A percentile compares a stretch with the other conserved stretches of the same genome.
These are phyloP conservation scores for Ophiostoma sp. DNA, from an alignment of 2,329 filamentous ascomycete genomes.

Conservation along the genomic window DNA sequence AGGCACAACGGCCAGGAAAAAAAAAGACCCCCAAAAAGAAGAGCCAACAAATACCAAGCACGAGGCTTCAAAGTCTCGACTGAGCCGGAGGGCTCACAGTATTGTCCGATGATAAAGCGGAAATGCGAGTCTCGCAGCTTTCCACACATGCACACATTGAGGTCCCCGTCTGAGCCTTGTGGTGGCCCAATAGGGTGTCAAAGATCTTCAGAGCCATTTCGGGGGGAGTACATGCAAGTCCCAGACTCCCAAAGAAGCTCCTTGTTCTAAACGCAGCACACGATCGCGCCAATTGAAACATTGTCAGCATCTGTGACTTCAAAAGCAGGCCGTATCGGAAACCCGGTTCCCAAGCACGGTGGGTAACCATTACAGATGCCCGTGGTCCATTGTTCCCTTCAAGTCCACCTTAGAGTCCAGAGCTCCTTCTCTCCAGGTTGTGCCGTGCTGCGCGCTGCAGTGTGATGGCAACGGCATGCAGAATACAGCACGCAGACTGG, in stretches of 20 bases:
- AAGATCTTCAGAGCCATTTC: neutral
- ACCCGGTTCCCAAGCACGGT: neutral
- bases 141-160: neutral
- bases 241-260: neutral
- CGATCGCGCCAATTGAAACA: conserved; percentile 12
- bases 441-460: neutral
- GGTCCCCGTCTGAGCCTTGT: neutral
- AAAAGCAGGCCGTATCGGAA: neutral
- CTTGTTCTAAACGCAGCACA: neutral
- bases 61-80: neutral
- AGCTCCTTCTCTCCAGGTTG: neutral
- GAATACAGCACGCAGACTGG: neutral
- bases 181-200: neutral
- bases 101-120: neutral
- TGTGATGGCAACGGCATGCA: conserved; percentile 1
- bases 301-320: neutral
- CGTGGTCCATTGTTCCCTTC: neutral
- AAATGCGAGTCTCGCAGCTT: neutral
- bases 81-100: neutral
- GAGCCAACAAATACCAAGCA: neutral
- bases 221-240: neutral
- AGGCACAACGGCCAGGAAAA: neutral
- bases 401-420: neutral
- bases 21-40: neutral
- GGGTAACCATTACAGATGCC: neutral